Evolutionary conservation across 2,329 filamentous ascomycete genomes (phyloP).

Genomic region (Botrytis hyacinthi): DNA sequence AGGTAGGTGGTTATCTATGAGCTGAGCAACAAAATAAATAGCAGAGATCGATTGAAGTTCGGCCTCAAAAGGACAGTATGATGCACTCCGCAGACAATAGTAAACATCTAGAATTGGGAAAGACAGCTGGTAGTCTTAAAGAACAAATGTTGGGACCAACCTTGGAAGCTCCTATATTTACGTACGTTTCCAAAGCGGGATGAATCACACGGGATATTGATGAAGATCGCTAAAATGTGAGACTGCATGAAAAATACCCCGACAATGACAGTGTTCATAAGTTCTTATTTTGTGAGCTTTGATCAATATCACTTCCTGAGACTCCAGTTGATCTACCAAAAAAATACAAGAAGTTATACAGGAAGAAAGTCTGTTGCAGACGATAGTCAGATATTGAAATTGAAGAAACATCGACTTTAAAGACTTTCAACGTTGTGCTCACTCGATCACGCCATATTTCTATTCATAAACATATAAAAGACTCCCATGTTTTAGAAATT

Average conservation of each 20-base stretch:
- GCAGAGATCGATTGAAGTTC: too few species aligned
- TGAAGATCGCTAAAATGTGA: not conserved
- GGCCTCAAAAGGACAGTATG: not conserved
- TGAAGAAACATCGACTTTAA: fast-evolving
- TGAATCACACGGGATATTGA: too few species aligned
- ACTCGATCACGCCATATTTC: not conserved
- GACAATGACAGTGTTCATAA: not conserved
- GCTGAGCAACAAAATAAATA: not conserved
- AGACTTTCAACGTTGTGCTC: fast-evolving
- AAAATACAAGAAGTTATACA: not conserved
- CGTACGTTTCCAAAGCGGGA: too few species aligned
- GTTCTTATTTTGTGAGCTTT: not conserved
- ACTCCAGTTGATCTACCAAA: not conserved
- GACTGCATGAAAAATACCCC: not conserved
- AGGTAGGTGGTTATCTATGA: not conserved
- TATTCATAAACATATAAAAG: not conserved
- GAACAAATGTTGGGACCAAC: not conserved
- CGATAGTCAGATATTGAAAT: not conserved
- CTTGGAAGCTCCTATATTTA: too few species aligned
- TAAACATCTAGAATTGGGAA: not conserved
- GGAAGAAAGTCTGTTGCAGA: not conserved
- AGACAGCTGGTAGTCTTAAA: not conserved
- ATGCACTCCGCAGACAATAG: not conserved
- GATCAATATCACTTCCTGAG: not conserved
- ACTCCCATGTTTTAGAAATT: not conserved